phyloP scores from a whole-genome alignment of 1,139 yeast species.

The Magnusiomyces suaveolens region DNA sequence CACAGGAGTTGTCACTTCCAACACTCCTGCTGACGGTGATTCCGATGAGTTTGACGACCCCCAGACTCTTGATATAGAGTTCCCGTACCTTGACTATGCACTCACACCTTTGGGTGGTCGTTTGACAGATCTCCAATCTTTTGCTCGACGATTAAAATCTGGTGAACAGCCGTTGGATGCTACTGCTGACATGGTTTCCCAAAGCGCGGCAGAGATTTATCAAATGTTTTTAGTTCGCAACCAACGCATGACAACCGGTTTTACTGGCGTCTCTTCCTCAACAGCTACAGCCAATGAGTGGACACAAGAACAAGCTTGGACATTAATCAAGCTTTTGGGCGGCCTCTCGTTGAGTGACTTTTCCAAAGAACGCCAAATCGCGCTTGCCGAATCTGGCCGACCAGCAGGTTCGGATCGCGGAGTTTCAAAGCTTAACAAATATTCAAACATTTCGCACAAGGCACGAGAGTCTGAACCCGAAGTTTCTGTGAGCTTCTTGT shows the following conservation, averaged over 20 bases:
- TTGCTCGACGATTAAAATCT: constrained; percentile 73
- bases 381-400: background rate
- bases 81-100: constrained; percentile 40
- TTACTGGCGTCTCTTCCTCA: background rate
- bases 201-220: constrained; percentile 79
- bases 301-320: constrained; percentile 84
- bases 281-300: constrained; percentile 35
- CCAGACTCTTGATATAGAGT: constrained; percentile 11
- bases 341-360: background rate
- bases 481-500: constrained; percentile 9
- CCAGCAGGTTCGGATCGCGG: constrained; percentile 3
- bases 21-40: background rate
- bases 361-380: constrained; percentile 5
- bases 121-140: constrained; percentile 85
- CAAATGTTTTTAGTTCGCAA: constrained; percentile 60
- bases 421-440: background rate
- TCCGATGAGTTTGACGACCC: background rate
- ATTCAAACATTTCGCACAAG: background rate
- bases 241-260: constrained; percentile 18
- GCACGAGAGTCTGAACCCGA: background rate
- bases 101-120: constrained; percentile 84
- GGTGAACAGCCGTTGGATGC: constrained; percentile 82
- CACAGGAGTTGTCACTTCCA: background rate
- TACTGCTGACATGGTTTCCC: constrained; percentile 64
- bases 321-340: constrained; percentile 56